Evolutionary conservation across 495 filamentous ascomycete genomes (phyloP).

Genomic region (Xylaria flabelliformis): DNA sequence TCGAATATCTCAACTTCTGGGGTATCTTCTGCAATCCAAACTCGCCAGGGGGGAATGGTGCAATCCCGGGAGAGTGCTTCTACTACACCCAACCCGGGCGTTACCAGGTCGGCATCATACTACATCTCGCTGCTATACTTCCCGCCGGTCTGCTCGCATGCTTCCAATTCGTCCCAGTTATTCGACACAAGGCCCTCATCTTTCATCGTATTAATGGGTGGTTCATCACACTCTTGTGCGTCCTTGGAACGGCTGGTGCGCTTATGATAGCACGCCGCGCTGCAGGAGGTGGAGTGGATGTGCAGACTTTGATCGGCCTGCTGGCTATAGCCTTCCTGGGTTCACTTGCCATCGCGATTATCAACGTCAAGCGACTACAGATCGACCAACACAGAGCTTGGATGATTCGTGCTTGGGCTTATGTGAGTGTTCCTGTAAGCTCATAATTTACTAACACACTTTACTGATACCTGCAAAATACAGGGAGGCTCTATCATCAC

Average conservation of each 20-base stretch:
- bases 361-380: slow-evolving; percentile 59
- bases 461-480: slow-evolving; percentile 15
- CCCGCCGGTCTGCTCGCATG: slow-evolving; percentile 55
- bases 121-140: slow-evolving; percentile 54
- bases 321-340: slow-evolving; percentile 46
- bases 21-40: slow-evolving; percentile 35
- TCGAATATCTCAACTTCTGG: slow-evolving; percentile 45
- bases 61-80: slow-evolving; percentile 58
- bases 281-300: slow-evolving; percentile 54
- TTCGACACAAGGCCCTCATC: slow-evolving; percentile 53
- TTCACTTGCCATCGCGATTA: slow-evolving; percentile 47
- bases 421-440: slow-evolving; percentile 33
- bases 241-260: slow-evolving; percentile 46
- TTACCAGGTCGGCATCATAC: slow-evolving; percentile 51
- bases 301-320: slow-evolving; percentile 44
- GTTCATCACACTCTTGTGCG: slow-evolving; percentile 47
- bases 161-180: slow-evolving; percentile 58
- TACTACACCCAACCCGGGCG: slow-evolving; percentile 46
- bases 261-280: slow-evolving; percentile 52
- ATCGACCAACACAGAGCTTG: slow-evolving; percentile 64
- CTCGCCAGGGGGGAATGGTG: slow-evolving; percentile 24
- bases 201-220: slow-evolving; percentile 64
- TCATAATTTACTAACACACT: background rate
- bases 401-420: slow-evolving; percentile 61
- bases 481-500: slow-evolving; percentile 57